Percentiles rank a stretch among this genome's conserved stretches.
Evolutionary conservation across 176 grass and related monocot species (phyloP).

Genomic region (Cenchrus americanus): DNA sequence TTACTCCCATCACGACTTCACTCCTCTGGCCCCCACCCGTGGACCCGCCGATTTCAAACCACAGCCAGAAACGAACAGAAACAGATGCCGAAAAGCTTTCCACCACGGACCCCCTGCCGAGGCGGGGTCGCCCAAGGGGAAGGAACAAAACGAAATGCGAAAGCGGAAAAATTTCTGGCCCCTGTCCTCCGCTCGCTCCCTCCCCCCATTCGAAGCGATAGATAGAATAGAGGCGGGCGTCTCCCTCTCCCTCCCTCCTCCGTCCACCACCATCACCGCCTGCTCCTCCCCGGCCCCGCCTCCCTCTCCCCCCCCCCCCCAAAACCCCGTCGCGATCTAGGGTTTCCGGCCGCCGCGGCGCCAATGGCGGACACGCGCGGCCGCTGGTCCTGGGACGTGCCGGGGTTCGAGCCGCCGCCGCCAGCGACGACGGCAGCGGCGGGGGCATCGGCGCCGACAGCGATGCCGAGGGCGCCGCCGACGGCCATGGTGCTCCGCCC

Average conservation of each 20-base stretch:
- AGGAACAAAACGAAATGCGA: conserved; percentile 45
- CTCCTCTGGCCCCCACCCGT: background rate
- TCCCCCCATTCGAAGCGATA: conserved; percentile 50
- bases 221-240: conserved; percentile 36
- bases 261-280: conserved; percentile 19
- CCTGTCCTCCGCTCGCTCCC: conserved; percentile 50
- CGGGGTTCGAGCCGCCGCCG: conserved; percentile 73
- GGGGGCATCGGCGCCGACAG: conserved; percentile 19
- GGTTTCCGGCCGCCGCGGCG: conserved; percentile 56
- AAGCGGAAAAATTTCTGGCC: conserved; percentile 66
- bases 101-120: background rate
- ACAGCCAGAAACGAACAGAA: conserved; percentile 45
- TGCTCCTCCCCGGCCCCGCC: background rate
- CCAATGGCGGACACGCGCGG: conserved; percentile 80
- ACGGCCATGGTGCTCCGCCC: conserved; percentile 46
- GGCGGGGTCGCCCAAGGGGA: conserved; percentile 12
- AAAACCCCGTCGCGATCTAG: conserved; percentile 62
- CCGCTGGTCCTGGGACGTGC: conserved; percentile 89
- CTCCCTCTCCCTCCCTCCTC: conserved; percentile 4
- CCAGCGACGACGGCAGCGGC: background rate
- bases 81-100: conserved; percentile 36
- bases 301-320: background rate
- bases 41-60: conserved; percentile 50
- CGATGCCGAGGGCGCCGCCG: conserved; percentile 44
- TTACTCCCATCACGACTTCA: conserved; percentile 26